Percentiles rank a stretch among this genome's conserved stretches.
Conservation (phyloP, 2,329 filamentous ascomycete genomes). For the Podosphaera fusca region DNA sequence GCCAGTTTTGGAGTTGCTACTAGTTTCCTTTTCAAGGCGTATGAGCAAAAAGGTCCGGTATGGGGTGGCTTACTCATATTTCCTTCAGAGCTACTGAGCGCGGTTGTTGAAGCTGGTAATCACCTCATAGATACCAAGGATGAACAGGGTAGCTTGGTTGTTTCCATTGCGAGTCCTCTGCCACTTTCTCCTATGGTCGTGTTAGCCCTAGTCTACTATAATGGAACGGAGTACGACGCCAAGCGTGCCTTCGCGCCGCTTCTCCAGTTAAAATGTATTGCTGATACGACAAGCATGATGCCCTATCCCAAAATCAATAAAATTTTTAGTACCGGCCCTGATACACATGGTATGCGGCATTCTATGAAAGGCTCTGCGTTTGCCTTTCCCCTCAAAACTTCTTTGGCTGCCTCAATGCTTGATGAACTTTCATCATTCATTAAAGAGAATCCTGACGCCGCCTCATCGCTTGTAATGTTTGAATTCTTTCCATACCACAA, state of each 20-base stretch:
- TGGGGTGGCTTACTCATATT: constrained; percentile 8
- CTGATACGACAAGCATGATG: constrained; percentile 10
- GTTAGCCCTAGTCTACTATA: constrained; percentile 14
- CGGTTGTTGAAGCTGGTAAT: neutral
- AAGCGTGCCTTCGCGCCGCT: constrained; percentile 13
- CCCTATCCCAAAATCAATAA: constrained; percentile 17
- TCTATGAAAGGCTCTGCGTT: constrained; percentile 18
- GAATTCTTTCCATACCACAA: constrained; percentile 9
- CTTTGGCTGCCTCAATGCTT: constrained; percentile 12
- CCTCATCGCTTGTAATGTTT: constrained; percentile 7
- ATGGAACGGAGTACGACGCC: constrained; percentile 15
- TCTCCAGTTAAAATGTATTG: constrained; percentile 13
- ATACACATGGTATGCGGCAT: constrained; percentile 17
- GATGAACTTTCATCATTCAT: constrained; percentile 14
- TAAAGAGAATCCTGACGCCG: constrained; percentile 5
- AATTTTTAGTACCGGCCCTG: constrained; percentile 12
- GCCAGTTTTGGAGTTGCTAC: constrained; percentile 6
- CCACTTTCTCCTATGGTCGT: neutral
- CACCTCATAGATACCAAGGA: neutral
- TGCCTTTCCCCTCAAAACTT: constrained; percentile 14
- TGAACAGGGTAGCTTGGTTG: constrained; percentile 1
- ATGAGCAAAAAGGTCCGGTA: constrained; percentile 4
- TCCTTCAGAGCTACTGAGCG: constrained; percentile 2
- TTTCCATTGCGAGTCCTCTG: neutral
- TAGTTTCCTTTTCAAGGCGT: constrained; percentile 3